A percentile compares a stretch with the other conserved stretches of the same genome.
Evolutionary conservation across 148 eudicot species (phyloP).

Genomic region (Rhododendron mucronatum): DNA sequence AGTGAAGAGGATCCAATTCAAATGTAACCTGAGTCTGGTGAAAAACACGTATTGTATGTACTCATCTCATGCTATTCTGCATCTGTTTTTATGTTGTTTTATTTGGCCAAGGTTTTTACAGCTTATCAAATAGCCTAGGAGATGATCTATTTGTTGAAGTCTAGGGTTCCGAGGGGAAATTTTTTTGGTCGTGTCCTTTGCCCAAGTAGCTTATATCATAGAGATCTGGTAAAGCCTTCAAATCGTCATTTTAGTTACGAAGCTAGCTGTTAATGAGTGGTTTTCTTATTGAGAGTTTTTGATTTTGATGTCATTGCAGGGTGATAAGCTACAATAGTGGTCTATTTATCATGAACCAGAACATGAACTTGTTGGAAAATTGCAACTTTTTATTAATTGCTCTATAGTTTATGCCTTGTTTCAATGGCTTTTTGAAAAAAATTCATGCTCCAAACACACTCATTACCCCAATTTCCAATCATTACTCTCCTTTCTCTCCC

Average conservation of each 20-base stretch:
- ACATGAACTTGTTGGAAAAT: slow-evolving; percentile 88
- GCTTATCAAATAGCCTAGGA: slow-evolving; percentile 88
- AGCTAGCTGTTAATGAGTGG: background rate
- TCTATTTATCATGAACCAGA: slow-evolving; percentile 83
- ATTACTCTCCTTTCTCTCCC: too few species aligned
- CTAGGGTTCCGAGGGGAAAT: slow-evolving; percentile 72
- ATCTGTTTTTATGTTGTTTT: background rate
- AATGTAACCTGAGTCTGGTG: slow-evolving; percentile 91
- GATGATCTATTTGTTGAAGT: slow-evolving; percentile 86
- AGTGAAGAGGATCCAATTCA: slow-evolving; percentile 70
- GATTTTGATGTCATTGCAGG: slow-evolving; percentile 40
- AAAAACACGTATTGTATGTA: slow-evolving; percentile 84
- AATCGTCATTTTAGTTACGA: background rate
- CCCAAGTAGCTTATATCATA: slow-evolving; percentile 78
- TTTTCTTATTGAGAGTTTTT: background rate
- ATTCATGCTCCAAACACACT: too few species aligned
- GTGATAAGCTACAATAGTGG: slow-evolving; percentile 95
- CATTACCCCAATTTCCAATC: too few species aligned
- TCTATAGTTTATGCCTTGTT: slow-evolving; percentile 34
- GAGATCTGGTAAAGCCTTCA: slow-evolving; percentile 52
- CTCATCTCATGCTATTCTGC: slow-evolving; percentile 12
- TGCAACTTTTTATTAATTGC: slow-evolving; percentile 68
- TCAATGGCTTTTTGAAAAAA: too few species aligned
- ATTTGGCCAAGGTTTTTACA: slow-evolving; percentile 32
- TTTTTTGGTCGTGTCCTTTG: slow-evolving; percentile 60